These are phyloP conservation scores for Malbranchea zuffiana DNA, from an alignment of 2,329 filamentous ascomycete genomes.

Conservation along the genomic window DNA sequence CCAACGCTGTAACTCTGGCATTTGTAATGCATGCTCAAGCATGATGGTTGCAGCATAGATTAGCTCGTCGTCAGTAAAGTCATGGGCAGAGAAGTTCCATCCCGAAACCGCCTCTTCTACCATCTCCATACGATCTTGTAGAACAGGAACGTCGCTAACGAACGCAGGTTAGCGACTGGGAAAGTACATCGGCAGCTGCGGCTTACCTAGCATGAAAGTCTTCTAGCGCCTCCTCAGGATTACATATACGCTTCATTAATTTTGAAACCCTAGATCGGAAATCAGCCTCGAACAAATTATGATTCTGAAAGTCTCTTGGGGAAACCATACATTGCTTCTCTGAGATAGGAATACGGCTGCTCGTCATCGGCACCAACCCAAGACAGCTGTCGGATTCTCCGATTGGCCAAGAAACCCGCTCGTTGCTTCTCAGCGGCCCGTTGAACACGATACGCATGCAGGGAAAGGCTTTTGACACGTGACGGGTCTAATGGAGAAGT, in stretches of 20 bases:
- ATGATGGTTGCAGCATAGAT: conserved; percentile 76
- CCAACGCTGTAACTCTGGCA: conserved; percentile 74
- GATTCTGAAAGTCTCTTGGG: conserved; percentile 8
- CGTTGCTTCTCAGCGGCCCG: conserved; percentile 66
- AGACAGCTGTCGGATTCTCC: conserved; percentile 69
- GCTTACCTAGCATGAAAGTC: conserved; percentile 31
- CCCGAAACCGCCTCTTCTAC: conserved; percentile 60
- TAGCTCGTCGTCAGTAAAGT: conserved; percentile 81
- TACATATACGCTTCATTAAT: conserved; percentile 82
- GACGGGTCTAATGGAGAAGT: conserved; percentile 65
- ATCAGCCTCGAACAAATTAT: conserved; percentile 10
- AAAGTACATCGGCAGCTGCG: not conserved
- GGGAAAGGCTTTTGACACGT: conserved; percentile 62
- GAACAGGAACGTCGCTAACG: conserved; percentile 53
- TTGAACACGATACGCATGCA: conserved; percentile 74
- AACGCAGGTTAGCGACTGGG: conserved; percentile 6
- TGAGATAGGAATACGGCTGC: conserved; percentile 76
- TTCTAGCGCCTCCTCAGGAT: conserved; percentile 51
- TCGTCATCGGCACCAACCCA: conserved; percentile 83
- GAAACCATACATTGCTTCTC: conserved; percentile 62
- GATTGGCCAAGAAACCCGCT: conserved; percentile 58
- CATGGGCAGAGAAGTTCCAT: conserved; percentile 85
- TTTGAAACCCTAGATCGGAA: conserved; percentile 57
- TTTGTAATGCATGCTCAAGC: conserved; percentile 73
- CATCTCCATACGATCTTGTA: conserved; percentile 51